Conservation (phyloP, 805 yeast genomes). For the Saccharomycopsis sp. region DNA sequence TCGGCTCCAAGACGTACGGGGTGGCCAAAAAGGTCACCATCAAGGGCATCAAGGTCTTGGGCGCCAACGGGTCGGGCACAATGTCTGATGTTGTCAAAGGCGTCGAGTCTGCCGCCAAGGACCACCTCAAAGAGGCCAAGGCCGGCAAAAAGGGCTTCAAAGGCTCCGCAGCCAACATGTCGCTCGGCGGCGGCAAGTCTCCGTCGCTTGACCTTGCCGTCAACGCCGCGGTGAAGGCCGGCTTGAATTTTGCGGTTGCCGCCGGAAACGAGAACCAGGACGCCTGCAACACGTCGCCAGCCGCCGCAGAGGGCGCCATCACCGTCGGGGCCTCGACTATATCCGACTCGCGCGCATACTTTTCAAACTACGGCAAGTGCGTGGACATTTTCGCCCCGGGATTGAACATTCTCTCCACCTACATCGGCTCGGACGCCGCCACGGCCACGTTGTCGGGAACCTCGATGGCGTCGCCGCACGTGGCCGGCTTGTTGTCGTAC, state of each 20-base stretch:
- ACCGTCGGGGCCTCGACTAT: slow-evolving; percentile 94
- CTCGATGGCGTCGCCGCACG: slow-evolving; percentile 98
- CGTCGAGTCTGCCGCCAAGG: slow-evolving; percentile 50
- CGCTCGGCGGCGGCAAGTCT: slow-evolving; percentile 89
- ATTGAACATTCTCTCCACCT: slow-evolving; percentile 76
- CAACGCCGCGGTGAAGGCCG: slow-evolving; percentile 82
- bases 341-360: slow-evolving; percentile 85
- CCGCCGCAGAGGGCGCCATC: slow-evolving; percentile 74
- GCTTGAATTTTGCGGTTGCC: slow-evolving; percentile 90
- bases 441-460: slow-evolving; percentile 89
- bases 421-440: slow-evolving; percentile 68
- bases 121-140: slow-evolving; percentile 40
- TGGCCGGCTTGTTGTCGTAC: slow-evolving; percentile 86
- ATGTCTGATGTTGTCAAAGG: slow-evolving; percentile 60
- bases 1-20: slow-evolving; percentile 51
- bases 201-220: slow-evolving; percentile 83
- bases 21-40: slow-evolving; percentile 53
- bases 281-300: slow-evolving; percentile 91
- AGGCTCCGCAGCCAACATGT: slow-evolving; percentile 88
- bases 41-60: slow-evolving; percentile 55
- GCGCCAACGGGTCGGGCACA: slow-evolving; percentile 52
- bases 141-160: slow-evolving; percentile 47
- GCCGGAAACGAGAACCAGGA: slow-evolving; percentile 94
- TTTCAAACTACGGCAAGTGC: slow-evolving; percentile 93
- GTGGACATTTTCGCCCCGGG: slow-evolving; percentile 98